Evolutionary conservation across 192 early-diverging fungal genomes (phyloP), one percentile per base, ranked within the genome.

Genomic region (Rhizoclosmatium globosum): DNA sequence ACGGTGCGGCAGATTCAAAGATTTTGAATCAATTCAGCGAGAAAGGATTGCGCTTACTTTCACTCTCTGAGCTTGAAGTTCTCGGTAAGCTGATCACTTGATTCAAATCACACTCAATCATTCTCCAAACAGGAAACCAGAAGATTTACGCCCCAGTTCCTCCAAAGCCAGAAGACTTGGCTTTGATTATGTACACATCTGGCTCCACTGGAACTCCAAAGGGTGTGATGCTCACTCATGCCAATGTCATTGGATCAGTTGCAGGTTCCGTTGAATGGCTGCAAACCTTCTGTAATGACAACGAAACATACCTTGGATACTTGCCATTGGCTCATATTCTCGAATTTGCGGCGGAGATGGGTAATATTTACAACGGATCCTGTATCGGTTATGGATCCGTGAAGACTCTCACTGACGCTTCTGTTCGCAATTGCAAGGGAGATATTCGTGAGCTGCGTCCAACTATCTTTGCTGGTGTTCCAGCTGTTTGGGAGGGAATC

Each of bases 301-400:
- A 19, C 61, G 21, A 64, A 7, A 21, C 11, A 64, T 82, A 82
- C 81, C 75, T 85, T 56, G 65, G 58, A 11, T 97, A 95, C 76
- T 82, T 97, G 79, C 96, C 96, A 21, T 85, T 96, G 56, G 93
- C 95, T 73, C 96, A 98, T 79, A 92, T 98, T 41, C 82, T 98
- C 53, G 95, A 96, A 85, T 95, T 96, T 77, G 82, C 91, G 13
- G 92, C 96, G 74, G 96, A 97, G 83, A 77, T 94, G 70, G 94
- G 88, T 81, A 85, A 31, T 39, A 9, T 85, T 11, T 79, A 68
- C 44, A 23, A 11, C 68, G 91, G 87, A 13, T 41, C 89, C 56
- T 78, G 81, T 6, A 70, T 93, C 61, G 93, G 93, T 17, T 94
- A 92, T 79, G 93, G 90, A 15, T 85, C 79, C 17, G 79, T 88